These are phyloP conservation scores for Annulohypoxylon truncatum DNA, from an alignment of 2,329 filamentous ascomycete genomes.

Conservation along the genomic window DNA sequence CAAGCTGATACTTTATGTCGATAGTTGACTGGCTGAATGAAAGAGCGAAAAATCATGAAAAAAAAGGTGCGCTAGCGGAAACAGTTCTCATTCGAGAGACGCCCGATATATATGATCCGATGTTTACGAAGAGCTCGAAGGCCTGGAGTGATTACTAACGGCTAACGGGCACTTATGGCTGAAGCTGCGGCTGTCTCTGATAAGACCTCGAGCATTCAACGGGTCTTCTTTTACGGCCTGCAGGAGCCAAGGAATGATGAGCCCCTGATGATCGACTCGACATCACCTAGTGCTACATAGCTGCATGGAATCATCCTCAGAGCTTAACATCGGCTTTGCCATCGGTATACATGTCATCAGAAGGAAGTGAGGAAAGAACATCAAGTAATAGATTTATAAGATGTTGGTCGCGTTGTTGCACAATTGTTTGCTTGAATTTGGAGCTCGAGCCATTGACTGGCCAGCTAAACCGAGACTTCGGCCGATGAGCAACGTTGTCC, in stretches of 20 bases:
- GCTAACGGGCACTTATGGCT: not conserved
- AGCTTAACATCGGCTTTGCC: not conserved
- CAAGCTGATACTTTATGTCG: slow-evolving; percentile 11
- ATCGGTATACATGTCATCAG: not conserved
- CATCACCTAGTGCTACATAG: not conserved
- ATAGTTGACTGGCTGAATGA: slow-evolving; percentile 13
- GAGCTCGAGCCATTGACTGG: not conserved
- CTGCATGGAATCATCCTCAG: not conserved
- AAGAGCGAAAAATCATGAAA: slow-evolving; percentile 3
- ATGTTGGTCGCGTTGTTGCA: not conserved
- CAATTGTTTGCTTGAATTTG: slow-evolving; percentile 23
- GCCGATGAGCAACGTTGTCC: not conserved
- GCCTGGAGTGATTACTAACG: not conserved
- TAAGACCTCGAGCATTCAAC: slow-evolving; percentile 7
- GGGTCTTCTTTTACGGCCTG: slow-evolving; percentile 35
- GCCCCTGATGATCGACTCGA: slow-evolving; percentile 15
- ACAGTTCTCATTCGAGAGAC: slow-evolving; percentile 1
- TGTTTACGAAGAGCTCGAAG: not conserved
- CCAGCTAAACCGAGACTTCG: not conserved
- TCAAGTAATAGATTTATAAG: not conserved
- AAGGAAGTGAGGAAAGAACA: not conserved
- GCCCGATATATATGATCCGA: not conserved
- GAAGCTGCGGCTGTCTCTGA: not conserved
- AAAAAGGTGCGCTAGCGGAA: not conserved
- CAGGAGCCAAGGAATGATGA: slow-evolving; percentile 27